Evolutionary conservation across 225 moss, liverwort and hornwort species (phyloP).

Genomic region (Sphagnum tenellum): DNA sequence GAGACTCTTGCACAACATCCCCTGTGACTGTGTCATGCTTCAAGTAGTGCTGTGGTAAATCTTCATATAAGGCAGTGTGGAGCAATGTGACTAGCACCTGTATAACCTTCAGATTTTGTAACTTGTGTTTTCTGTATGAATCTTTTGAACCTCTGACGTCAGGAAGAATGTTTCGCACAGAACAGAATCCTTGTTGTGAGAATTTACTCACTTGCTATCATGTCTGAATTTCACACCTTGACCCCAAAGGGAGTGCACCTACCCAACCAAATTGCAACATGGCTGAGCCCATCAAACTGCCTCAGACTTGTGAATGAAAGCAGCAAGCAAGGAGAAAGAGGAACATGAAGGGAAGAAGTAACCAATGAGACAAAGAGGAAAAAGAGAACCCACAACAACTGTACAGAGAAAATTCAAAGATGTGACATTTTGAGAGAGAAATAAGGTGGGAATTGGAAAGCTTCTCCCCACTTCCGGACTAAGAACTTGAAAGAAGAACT

Average conservation of each 20-base stretch:
- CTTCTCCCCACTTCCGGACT: too few relatives aligned
- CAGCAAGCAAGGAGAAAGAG: too few relatives aligned
- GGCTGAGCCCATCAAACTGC: not conserved
- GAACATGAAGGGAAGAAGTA: too few relatives aligned
- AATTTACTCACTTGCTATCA: constrained; percentile 36
- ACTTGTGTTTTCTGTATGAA: not conserved
- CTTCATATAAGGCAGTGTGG: constrained; percentile 29
- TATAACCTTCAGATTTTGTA: constrained; percentile 2
- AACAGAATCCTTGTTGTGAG: constrained; percentile 33
- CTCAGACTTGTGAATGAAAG: too few relatives aligned
- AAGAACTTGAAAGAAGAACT: too few relatives aligned
- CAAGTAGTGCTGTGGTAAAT: constrained; percentile 16
- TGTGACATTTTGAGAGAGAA: too few relatives aligned
- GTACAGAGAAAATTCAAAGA: too few relatives aligned
- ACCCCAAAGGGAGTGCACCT: constrained; percentile 37
- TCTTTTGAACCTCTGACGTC: not conserved
- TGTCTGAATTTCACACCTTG: constrained; percentile 26
- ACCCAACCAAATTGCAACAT: not conserved
- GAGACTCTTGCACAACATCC: constrained; percentile 19
- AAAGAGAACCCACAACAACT: too few relatives aligned
- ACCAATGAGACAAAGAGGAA: too few relatives aligned
- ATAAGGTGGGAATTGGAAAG: too few relatives aligned
- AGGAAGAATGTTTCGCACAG: constrained; percentile 29
- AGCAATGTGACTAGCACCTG: constrained; percentile 32
- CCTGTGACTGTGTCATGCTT: constrained; percentile 8